Conservation (phyloP, 176 grass and related monocot species). For the Cenchrus purpureus region DNA sequence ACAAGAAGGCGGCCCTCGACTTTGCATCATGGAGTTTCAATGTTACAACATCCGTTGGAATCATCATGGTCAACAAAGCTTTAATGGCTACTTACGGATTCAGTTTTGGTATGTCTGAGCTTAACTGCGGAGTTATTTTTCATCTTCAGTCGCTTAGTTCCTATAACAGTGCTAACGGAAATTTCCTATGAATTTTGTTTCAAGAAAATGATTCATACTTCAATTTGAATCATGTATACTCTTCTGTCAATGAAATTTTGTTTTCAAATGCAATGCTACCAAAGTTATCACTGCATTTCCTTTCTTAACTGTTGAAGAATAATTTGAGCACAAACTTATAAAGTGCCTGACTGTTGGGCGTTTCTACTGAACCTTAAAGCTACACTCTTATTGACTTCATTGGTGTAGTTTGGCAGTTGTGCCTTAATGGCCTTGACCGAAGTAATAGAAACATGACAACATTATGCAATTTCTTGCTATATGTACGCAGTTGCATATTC, state of each 20-base stretch:
- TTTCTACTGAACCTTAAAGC: not conserved
- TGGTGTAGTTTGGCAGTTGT: not conserved
- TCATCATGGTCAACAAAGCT: conserved; percentile 96
- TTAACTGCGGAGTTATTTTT: not conserved
- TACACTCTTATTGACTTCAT: not conserved
- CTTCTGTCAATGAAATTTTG: not conserved
- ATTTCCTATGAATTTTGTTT: not conserved
- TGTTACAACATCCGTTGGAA: conserved; percentile 74
- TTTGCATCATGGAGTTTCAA: conserved; percentile 86
- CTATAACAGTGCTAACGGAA: not conserved
- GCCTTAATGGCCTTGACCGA: not conserved
- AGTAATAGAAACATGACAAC: not conserved
- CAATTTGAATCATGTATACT: not conserved
- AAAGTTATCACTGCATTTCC: no score
- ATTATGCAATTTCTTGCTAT: not conserved
- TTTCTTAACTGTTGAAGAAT: no score
- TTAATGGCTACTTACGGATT: conserved; percentile 79
- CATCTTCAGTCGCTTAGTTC: not conserved
- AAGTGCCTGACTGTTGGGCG: not conserved
- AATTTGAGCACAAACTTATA: no score
- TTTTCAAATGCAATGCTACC: not conserved
- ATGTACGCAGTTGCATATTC: not conserved
- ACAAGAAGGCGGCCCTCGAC: conserved; percentile 70
- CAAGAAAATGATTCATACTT: not conserved
- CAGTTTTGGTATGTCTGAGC: conserved; percentile 63